These are phyloP conservation scores for Liriodendron chinense DNA, from an alignment of 164 flowering plant species.

Conservation along the genomic window DNA sequence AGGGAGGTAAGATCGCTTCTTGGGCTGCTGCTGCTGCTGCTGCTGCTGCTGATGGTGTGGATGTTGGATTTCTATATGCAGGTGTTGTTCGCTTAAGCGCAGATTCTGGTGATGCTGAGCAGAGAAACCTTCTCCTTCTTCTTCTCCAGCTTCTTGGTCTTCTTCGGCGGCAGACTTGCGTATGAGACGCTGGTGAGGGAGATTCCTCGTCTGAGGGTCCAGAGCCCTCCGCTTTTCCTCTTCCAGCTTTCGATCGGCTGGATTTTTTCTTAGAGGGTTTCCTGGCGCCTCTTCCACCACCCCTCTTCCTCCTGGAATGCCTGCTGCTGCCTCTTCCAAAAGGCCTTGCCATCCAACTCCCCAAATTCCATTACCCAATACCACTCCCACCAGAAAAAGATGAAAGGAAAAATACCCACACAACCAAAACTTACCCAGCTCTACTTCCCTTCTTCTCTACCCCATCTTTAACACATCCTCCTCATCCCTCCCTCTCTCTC, in stretches of 20 bases:
- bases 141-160: conserved; percentile 13
- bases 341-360: conserved; percentile 58
- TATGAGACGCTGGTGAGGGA: conserved; percentile 21
- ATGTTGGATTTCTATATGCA: conserved; percentile 12
- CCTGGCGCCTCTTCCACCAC: conserved; percentile 7
- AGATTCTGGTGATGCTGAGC: not conserved
- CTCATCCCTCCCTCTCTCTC: too few species aligned
- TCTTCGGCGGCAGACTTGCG: conserved; percentile 23
- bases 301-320: conserved; percentile 15
- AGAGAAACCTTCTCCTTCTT: conserved; percentile 7
- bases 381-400: conserved; percentile 3
- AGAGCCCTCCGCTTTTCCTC: conserved; percentile 55
- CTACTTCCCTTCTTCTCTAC: not conserved
- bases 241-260: conserved; percentile 59
- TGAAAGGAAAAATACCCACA: not conserved
- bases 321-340: conserved; percentile 20
- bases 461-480: not conserved
- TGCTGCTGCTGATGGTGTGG: conserved; percentile 14
- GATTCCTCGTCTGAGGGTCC: conserved; percentile 77
- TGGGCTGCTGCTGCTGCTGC: conserved; percentile 35
- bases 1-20: conserved; percentile 42
- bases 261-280: conserved; percentile 22
- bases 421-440: not conserved
- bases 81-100: conserved; percentile 13
- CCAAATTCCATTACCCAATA: conserved; percentile 50